Base-by-base conservation (phyloP, 2,329 filamentous ascomycete species). In the Aspergillus candidus region DNA sequence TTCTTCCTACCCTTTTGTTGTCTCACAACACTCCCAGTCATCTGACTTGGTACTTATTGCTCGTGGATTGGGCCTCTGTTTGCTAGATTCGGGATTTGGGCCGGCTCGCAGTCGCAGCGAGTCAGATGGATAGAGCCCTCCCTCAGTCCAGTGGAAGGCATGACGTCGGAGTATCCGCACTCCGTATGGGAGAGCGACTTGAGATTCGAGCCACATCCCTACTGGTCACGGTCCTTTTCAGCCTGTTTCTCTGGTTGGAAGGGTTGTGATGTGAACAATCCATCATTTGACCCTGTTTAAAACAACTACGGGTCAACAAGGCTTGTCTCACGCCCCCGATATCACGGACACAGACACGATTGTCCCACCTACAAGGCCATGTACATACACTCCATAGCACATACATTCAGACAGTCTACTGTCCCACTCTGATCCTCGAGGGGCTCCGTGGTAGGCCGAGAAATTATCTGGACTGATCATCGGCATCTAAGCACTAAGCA, bases 161-260 rank as follows among this genome's bases (percentile, higher is more conserved):
- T 38, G 29, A 40, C 29, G 34, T 34, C 40, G 47, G 47, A 46
- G 47, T 49, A 40, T 33, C 43, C 37, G 39, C 34, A 39, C 37
- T 46, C 45, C 44, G 47, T 31, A 17, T 38, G 38, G 31, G 35
- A 12, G 27, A 41, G 27, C 35, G 18, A 31, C 13, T 30, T 27
- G 22, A 37, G 30, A 14, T 32, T 35, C 15, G 22, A n/a, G 12
- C 12, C 14, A 15, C 15, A 22, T 17, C 22, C 10, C 10, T 27
- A 27, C 22, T 27, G 22, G 22, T 27, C 22, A 27, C 22, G 22
- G 22, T 27, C 2, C 22, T 7, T 27, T 27, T 27, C 22, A 27
- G 8, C 22, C 22, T 10, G 22, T 27, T 27, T 27, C 22, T 27
- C 22, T 27, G 22, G 22, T 27, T 27, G 22, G 7, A 27, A 27